Percentiles rank a stretch among this genome's conserved stretches.
Conservation (phyloP, 176 grass and related monocot genomes). For the Ensete ventricosum region DNA sequence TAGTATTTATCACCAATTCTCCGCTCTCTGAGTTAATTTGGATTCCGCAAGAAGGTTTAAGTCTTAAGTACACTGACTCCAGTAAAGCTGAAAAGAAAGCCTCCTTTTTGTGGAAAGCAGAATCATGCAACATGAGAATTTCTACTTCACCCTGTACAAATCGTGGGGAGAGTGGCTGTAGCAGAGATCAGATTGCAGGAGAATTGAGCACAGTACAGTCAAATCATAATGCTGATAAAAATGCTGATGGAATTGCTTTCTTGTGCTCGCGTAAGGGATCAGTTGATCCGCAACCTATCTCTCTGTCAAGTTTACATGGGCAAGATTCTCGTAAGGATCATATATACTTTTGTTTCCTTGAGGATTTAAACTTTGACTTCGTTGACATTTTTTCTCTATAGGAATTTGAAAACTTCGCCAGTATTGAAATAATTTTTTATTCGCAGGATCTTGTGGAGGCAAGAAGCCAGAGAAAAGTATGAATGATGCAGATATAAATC, state of each 20-base stretch:
- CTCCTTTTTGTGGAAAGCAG: conserved; percentile 6
- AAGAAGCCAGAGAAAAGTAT: neutral
- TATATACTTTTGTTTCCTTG: neutral
- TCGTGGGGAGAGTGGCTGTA: neutral
- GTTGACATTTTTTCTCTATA: neutral
- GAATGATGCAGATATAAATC: neutral
- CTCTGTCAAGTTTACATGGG: neutral
- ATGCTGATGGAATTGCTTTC: neutral
- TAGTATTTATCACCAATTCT: neutral
- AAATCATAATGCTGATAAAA: neutral
- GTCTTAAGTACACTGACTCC: conserved; percentile 7
- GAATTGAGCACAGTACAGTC: neutral
- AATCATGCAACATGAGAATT: conserved; percentile 10
- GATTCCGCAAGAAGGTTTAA: conserved; percentile 10
- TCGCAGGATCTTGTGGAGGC: neutral
- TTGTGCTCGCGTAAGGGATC: neutral
- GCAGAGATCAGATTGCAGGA: conserved; percentile 4
- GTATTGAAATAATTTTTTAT: neutral
- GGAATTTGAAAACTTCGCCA: neutral
- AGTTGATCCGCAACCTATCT: neutral
- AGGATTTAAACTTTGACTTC: neutral
- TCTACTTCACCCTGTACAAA: neutral
- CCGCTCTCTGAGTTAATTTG: conserved; percentile 15
- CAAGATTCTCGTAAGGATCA: conserved; percentile 2
- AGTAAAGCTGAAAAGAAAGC: conserved; percentile 11